phyloP scores from a whole-genome alignment of 768 basidiomycete genomes.

The Favolaschia claudopus region DNA sequence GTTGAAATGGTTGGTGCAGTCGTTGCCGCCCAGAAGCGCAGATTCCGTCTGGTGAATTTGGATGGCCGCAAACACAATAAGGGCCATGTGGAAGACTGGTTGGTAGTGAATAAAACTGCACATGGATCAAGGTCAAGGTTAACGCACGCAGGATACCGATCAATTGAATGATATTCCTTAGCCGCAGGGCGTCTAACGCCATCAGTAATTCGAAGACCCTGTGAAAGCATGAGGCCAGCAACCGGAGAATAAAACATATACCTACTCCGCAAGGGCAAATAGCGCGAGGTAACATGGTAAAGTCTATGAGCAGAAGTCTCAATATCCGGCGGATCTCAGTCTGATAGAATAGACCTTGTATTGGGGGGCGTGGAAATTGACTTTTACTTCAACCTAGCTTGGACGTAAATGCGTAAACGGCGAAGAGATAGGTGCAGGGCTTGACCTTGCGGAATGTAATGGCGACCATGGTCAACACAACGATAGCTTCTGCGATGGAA shows the following conservation, averaged over 20 bases:
- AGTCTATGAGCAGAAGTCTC: conserved; percentile 53
- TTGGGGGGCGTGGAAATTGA: conserved; percentile 45
- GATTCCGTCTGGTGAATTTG: conserved; percentile 79
- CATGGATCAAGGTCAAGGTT: not conserved
- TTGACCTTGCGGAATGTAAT: conserved; percentile 72
- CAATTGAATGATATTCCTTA: conserved; percentile 82
- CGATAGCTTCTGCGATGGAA: conserved; percentile 65
- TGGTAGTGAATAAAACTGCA: not conserved
- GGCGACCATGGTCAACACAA: conserved; percentile 78
- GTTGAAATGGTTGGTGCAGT: conserved; percentile 43
- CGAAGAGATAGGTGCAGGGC: not conserved
- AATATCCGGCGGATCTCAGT: conserved; percentile 1
- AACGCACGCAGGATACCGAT: conserved; percentile 72
- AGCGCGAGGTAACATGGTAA: conserved; percentile 86
- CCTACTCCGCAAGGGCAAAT: conserved; percentile 83
- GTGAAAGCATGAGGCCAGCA: conserved; percentile 6
- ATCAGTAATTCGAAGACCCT: conserved; percentile 84
- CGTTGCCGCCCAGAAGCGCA: conserved; percentile 55
- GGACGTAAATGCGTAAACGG: conserved; percentile 3
- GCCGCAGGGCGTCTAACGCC: conserved; percentile 82
- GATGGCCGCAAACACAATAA: conserved; percentile 76
- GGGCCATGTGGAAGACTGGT: conserved; percentile 76
- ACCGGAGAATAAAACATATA: conserved; percentile 6
- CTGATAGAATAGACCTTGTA: conserved; percentile 58
- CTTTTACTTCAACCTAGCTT: conserved; percentile 59